Evolutionary conservation across 768 basidiomycete genomes (phyloP).

Genomic region (Trametes meyenii): DNA sequence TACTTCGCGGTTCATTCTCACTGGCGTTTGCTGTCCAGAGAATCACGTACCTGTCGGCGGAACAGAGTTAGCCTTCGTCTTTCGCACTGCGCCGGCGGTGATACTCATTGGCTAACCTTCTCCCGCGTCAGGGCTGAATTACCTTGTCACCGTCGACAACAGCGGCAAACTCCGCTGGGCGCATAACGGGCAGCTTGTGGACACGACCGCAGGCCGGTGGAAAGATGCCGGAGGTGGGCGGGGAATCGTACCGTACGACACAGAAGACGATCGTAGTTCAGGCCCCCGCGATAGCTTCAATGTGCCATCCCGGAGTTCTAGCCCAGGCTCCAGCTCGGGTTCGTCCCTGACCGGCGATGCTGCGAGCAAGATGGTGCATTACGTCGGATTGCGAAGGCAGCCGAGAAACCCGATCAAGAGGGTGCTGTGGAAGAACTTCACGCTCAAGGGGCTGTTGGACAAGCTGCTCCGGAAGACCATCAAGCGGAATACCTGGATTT

Average conservation of each 20-base stretch:
- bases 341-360: constrained; percentile 21
- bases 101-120: background rate
- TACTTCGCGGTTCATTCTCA: background rate
- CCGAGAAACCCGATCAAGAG: constrained; percentile 42
- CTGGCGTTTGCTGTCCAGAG: constrained; percentile 34
- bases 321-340: constrained; percentile 22
- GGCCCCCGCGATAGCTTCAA: constrained; percentile 17
- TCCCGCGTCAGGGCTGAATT: constrained; percentile 54
- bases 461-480: constrained; percentile 61
- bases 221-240: constrained; percentile 59
- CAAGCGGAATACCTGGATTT: constrained; percentile 68
- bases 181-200: constrained; percentile 57
- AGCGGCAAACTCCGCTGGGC: constrained; percentile 62
- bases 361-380: constrained; percentile 45
- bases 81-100: background rate
- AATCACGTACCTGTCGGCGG: constrained; percentile 44
- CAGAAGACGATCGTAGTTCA: constrained; percentile 23
- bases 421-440: constrained; percentile 48
- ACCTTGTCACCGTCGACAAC: constrained; percentile 57
- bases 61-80: constrained; percentile 47
- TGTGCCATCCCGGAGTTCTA: constrained; percentile 17
- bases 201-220: constrained; percentile 64
- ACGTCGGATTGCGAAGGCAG: constrained; percentile 38
- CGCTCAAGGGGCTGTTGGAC: constrained; percentile 53
- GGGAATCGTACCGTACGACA: constrained; percentile 49